A percentile compares a stretch with the other conserved stretches of the same genome.
These are phyloP conservation scores for Aspergillus panamensis DNA, from an alignment of 495 filamentous ascomycete genomes.

Conservation along the genomic window DNA sequence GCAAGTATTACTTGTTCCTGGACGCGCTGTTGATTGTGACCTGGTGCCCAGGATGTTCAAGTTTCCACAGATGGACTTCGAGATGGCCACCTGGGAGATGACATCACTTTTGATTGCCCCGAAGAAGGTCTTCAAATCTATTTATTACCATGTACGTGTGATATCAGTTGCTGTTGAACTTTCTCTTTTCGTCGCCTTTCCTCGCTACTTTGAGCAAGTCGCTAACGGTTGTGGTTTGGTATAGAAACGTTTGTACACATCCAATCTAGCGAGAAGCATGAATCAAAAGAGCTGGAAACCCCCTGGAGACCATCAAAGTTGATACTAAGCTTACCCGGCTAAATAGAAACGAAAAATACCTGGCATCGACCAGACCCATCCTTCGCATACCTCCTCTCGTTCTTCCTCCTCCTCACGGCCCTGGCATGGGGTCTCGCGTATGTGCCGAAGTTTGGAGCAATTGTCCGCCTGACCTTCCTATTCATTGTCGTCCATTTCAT, in stretches of 20 bases:
- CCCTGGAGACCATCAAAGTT: too few species aligned
- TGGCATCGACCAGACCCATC: constrained; percentile 75
- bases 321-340: background rate
- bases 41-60: constrained; percentile 52
- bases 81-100: constrained; percentile 81
- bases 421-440: constrained; percentile 73
- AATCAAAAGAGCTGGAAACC: background rate
- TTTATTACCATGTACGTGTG: constrained; percentile 66
- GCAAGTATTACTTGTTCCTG: background rate
- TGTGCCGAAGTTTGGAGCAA: constrained; percentile 51
- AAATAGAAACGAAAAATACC: constrained; percentile 71
- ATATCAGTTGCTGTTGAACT: background rate
- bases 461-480: constrained; percentile 57
- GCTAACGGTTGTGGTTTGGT: background rate
- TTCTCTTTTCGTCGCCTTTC: constrained; percentile 6
- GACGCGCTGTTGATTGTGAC: constrained; percentile 9
- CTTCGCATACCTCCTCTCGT: constrained; percentile 72
- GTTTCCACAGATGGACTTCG: constrained; percentile 68
- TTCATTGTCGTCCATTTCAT: constrained; percentile 71
- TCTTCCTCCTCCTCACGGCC: constrained; percentile 70
- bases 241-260: constrained; percentile 56
- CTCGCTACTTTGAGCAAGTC: background rate
- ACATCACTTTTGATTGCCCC: constrained; percentile 67
- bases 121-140: constrained; percentile 73
- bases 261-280: background rate